Evolutionary conservation across 805 yeast species (phyloP), one percentile per base, ranked within the genome.

Genomic region (Lachancea thermotolerans): DNA sequence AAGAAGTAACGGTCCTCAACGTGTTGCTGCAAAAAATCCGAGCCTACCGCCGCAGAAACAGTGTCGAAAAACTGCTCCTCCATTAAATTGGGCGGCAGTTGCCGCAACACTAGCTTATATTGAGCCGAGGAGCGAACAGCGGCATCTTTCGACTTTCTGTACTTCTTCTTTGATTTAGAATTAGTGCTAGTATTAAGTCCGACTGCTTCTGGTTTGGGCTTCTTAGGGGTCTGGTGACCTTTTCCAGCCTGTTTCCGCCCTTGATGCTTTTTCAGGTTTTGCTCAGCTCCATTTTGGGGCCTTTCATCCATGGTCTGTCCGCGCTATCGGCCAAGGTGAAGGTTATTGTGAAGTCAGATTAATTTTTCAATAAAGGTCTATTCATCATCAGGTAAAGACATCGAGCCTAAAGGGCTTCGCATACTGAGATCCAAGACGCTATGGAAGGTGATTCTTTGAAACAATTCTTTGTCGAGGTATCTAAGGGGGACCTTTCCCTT

Each of bases 51-150:
- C 6, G 3, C 28, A 29, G 9, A 12, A 10, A 41, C 10, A 3
- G 58, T 51, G 12, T 48, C 49, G 36, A 53, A 48, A 49, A 71
- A 72, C 44, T 64, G 65, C 9, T 53, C 59, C 45, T 65, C 64
- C 1, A 62, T 58, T 42, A 69, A 52, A 41, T 59, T 54, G 2
- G 79, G 75, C 10, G 80, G 79, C 34, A 75, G 54, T n/a, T 66
- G 49, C 35, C 79, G 62, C 4, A 74, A 33, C 9, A 69, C 67
- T 5, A 70, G 44, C 47, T 62, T 68, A 25, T 48, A 37, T 38
- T 36, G 45, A 14, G 46, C 45, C 10, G 40, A 16, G 29, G 40
- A 28, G 36, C 33, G 14, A n/a, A 18, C 18, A 18, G 32, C 33
- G n/a, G 35, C 42, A 39, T 47, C 49, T 46, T 31, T 44, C 37